phyloP scores from a whole-genome alignment of 768 basidiomycete species.

The Calocybe gangraenosa region DNA sequence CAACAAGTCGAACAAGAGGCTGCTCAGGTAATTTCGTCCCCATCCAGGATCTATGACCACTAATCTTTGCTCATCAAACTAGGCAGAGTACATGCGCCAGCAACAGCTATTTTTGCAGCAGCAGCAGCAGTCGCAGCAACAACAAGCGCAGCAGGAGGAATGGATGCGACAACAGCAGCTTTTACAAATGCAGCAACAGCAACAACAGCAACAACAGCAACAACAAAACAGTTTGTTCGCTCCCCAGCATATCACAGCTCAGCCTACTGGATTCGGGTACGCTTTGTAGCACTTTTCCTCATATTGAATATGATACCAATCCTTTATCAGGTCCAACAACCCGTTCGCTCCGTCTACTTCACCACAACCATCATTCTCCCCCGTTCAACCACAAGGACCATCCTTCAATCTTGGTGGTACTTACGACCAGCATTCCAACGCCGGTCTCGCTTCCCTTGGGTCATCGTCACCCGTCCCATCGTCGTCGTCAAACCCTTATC shows the following conservation, averaged over 20 bases:
- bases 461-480: constrained; percentile 40
- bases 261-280: constrained; percentile 77
- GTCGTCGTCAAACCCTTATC: constrained; percentile 17
- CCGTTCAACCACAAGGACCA: constrained; percentile 32
- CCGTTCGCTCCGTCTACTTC: constrained; percentile 70
- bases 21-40: constrained; percentile 43
- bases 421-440: constrained; percentile 49
- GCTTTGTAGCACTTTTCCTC: constrained; percentile 19
- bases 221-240: constrained; percentile 37
- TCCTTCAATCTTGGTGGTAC: constrained; percentile 71
- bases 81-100: constrained; percentile 72
- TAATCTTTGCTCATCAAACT: constrained; percentile 9
- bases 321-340: constrained; percentile 74
- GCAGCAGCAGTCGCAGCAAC: constrained; percentile 51
- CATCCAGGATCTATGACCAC: constrained; percentile 29
- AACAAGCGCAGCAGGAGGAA: constrained; percentile 44
- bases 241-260: constrained; percentile 25
- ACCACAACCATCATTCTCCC: constrained; percentile 26
- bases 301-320: constrained; percentile 19
- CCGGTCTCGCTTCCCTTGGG: constrained; percentile 37
- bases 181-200: constrained; percentile 47
- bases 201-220: constrained; percentile 55
- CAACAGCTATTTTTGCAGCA: constrained; percentile 64
- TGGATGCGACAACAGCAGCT: constrained; percentile 40
- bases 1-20: constrained; percentile 92